Evolutionary conservation across 495 filamentous ascomycete species (phyloP).

Genomic region (Talaromyces borbonicus): DNA sequence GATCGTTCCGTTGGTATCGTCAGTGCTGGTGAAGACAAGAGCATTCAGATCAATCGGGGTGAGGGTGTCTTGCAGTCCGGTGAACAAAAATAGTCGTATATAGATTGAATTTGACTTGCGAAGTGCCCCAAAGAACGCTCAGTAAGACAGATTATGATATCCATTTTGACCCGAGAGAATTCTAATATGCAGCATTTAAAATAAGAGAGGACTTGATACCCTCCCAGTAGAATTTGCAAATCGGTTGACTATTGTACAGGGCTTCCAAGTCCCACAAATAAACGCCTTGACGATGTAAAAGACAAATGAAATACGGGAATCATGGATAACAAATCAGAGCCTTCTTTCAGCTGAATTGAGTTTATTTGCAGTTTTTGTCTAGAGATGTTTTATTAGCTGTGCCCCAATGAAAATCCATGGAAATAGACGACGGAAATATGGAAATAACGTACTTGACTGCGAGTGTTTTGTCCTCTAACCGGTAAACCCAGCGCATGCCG

Average conservation of each 20-base stretch:
- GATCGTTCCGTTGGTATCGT: slow-evolving; percentile 77
- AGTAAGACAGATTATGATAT: too few relatives aligned
- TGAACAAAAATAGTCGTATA: too few relatives aligned
- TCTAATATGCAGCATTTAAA: too few relatives aligned
- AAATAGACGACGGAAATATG: not conserved
- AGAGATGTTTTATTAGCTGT: slow-evolving; percentile 1
- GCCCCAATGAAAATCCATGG: too few relatives aligned
- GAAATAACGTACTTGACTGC: slow-evolving; percentile 53
- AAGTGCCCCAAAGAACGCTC: too few relatives aligned
- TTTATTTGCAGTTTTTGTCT: slow-evolving; percentile 67
- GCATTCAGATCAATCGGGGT: slow-evolving; percentile 79
- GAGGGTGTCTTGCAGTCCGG: slow-evolving; percentile 29
- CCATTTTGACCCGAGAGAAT: too few relatives aligned
- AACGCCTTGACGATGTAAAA: slow-evolving; percentile 4
- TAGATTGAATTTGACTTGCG: too few relatives aligned
- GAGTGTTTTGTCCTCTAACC: slow-evolving; percentile 78
- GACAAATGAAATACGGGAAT: not conserved
- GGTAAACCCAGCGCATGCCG: slow-evolving; percentile 85
- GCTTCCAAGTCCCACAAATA: slow-evolving; percentile 1
- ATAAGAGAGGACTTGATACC: too few relatives aligned
- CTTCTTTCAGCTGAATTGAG: slow-evolving; percentile 70
- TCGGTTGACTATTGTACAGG: too few relatives aligned
- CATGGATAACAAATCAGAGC: slow-evolving; percentile 23
- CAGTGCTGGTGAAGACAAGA: slow-evolving; percentile 84
- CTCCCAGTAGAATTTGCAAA: too few relatives aligned